Percentiles rank a stretch among this genome's conserved stretches.
Evolutionary conservation across 257 asterid species (phyloP).

Genomic region (Perilla frutescens): DNA sequence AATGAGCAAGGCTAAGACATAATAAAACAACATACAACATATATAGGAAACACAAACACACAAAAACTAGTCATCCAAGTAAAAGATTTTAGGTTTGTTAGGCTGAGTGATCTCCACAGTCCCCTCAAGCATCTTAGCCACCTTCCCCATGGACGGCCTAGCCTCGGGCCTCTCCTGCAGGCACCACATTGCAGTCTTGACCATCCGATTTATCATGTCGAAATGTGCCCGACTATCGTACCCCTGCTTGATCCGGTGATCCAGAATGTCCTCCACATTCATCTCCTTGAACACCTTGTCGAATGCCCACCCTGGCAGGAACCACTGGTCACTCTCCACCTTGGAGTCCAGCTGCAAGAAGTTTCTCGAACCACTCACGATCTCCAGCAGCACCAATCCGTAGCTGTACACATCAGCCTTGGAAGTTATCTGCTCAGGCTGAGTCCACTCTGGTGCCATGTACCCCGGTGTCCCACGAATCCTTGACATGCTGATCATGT

Average conservation of each 20-base stretch:
- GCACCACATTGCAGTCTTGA: conserved; percentile 93
- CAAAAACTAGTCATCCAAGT: conserved; percentile 43
- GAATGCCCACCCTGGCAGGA: conserved; percentile 80
- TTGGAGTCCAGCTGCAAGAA: conserved; percentile 49
- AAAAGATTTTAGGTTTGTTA: conserved; percentile 64
- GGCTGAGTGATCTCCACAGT: conserved; percentile 82
- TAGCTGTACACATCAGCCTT: conserved; percentile 89
- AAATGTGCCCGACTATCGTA: conserved; percentile 62
- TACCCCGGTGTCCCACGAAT: conserved; percentile 83
- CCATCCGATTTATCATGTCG: conserved; percentile 79
- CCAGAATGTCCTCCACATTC: conserved; percentile 77
- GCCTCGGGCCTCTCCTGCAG: conserved; percentile 69
- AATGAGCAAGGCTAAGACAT: too few species aligned
- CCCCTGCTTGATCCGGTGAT: conserved; percentile 57
- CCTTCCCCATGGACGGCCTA: conserved; percentile 95
- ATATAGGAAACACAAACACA: too few species aligned
- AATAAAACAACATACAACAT: too few species aligned
- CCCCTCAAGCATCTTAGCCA: conserved; percentile 93
- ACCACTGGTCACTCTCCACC: conserved; percentile 77
- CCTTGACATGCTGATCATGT: conserved; percentile 59
- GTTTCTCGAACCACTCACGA: conserved; percentile 76
- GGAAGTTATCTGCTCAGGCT: conserved; percentile 70
- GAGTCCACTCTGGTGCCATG: conserved; percentile 88
- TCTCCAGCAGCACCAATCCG: conserved; percentile 77
- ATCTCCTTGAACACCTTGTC: conserved; percentile 72